A percentile compares a stretch with the other conserved stretches of the same genome.
phyloP scores from a whole-genome alignment of 2,329 filamentous ascomycete species.

The Colletotrichum sp. region DNA sequence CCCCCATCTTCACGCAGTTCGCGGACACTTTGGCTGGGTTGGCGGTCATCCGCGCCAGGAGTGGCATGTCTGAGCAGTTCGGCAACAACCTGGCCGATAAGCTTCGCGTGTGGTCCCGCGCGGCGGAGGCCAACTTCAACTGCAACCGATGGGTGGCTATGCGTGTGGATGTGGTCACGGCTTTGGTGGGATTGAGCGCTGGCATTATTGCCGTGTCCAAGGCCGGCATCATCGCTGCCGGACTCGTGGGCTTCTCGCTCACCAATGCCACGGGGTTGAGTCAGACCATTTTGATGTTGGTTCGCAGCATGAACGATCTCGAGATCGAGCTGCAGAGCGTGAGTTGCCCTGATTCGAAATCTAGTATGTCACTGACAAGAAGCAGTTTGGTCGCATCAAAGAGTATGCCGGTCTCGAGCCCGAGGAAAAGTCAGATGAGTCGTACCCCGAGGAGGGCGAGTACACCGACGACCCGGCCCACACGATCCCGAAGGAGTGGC shows the following conservation, averaged over 20 bases:
- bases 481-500: constrained; percentile 48
- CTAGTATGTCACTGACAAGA: not conserved
- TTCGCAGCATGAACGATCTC: constrained; percentile 60
- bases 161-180: constrained; percentile 59
- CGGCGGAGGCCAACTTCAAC: constrained; percentile 56
- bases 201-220: constrained; percentile 58
- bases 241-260: constrained; percentile 61
- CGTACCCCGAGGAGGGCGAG: constrained; percentile 40
- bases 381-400: constrained; percentile 52
- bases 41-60: constrained; percentile 52
- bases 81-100: constrained; percentile 54
- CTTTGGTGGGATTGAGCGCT: constrained; percentile 54
- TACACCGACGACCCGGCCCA: constrained; percentile 44
- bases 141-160: constrained; percentile 64
- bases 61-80: constrained; percentile 48
- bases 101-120: constrained; percentile 49
- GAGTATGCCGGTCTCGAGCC: constrained; percentile 52
- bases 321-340: constrained; percentile 63
- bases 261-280: constrained; percentile 61
- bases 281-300: constrained; percentile 54
- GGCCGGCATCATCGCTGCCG: constrained; percentile 51
- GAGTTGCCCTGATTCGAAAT: constrained; percentile 26
- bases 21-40: constrained; percentile 56
- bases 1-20: constrained; percentile 63
- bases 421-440: constrained; percentile 47